Evolutionary conservation across 306 rosid species (phyloP), one percentile per base, ranked within the genome.

Genomic region (Cicer judaicum): DNA sequence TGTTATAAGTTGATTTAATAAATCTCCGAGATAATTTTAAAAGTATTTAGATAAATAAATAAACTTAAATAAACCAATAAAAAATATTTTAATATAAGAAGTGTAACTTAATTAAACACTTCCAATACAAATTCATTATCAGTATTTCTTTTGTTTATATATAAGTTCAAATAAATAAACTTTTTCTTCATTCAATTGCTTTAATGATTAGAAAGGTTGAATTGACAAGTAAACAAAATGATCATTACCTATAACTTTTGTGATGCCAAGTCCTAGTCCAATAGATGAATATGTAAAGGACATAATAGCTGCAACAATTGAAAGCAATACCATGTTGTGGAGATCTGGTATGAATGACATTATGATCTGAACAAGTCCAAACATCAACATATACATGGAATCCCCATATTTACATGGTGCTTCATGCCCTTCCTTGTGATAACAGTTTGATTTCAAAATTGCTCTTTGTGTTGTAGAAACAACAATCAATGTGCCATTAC

Each of bases 341-440:
- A 92, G 76, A 79, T 89, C 85, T 55, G 98, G 97, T 69, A 93
- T 91, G 63, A 91, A 95, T 18, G 97, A 93, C 89, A 89, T 62
- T 2, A 91, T 2, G 8, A 91, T 53, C 83, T 93, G 93, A 41
- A 93, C 67, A 60, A 78, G 54, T 85, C 98, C 98, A 80, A 93
- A 93, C 18, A 91, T 8, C 76, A 91, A 16, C 90, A 91, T 91
- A 47, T 82, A 89, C 52, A 75, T 0, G 16, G 66, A 53, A 60
- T 82, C 85, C 6, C 87, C 93, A 77, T 84, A 89, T 5, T 67
- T 13, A 80, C 97, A 93, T 24, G 91, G 79, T 70, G 92, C 92
- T 0, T 88, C 3, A 74, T 93, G 92, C 47, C 97, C 98, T 82
- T 93, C 86, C 63, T 73, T 82, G 83, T 91, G 97, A 60, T 88